Evolutionary conservation across 2,329 filamentous ascomycete species (phyloP), one percentile per base, ranked within the genome.

Genomic region (Aspergillus fischeri): DNA sequence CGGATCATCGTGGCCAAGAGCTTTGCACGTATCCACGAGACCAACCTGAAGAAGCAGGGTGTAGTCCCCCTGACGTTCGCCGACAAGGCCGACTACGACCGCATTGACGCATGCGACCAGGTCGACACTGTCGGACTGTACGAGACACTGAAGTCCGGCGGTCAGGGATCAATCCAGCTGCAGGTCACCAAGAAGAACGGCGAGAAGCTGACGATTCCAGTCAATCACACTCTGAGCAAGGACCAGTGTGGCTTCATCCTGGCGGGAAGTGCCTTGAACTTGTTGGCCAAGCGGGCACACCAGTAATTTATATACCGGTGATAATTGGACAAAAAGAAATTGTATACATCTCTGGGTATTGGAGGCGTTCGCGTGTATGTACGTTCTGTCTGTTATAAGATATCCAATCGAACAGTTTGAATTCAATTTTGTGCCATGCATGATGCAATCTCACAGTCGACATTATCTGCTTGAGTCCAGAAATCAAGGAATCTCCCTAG

Each of bases 21-120:
- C 41, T 96, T 96, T 71, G 92, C 92, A 0, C 87, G 92, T 53
- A 96, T 96, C 72, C 92, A 96, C 79, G 92, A 96, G 81, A 96
- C 92, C 29, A 96, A 96, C 74, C 79, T 96, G 64, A 96, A 96
- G 86, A 96, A 96, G 80, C 94, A 99, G 79, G 94, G 94, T 61
- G 89, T 99, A 35, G 91, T 99, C 48, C 94, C 94, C 1, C 81
- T 99, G 67, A 97, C 91, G 0, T 96, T 99, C 70, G 90, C 80
- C 49, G 82, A 96, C 74, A 92, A 95, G 77, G 82, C 84, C 21
- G 94, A 97, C 75, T 97, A 97, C 73, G 90, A 94, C 69, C 78
- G 80, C 61, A 89, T 99, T 62, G 80, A 84, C 53, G 92, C 92
- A 0, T 90, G 92, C 62, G 94, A 99, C 72, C 81, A 87, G 67